phyloP scores from a whole-genome alignment of 257 asterid genomes.

The Nicotiana paniculata region DNA sequence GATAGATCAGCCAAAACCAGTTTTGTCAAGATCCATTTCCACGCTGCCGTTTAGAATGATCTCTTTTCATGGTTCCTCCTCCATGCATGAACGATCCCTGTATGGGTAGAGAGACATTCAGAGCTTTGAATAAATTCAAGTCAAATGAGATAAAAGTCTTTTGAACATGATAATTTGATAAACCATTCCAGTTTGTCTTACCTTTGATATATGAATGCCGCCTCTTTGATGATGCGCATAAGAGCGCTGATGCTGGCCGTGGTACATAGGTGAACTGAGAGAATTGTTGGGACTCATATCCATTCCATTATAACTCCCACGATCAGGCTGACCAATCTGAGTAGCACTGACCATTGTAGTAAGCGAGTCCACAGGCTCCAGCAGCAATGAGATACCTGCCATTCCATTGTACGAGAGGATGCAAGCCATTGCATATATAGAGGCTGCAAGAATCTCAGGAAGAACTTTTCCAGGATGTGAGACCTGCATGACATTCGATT shows the following conservation, averaged over 20 bases:
- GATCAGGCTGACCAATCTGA: constrained; percentile 21
- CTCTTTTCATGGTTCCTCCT: constrained; percentile 6
- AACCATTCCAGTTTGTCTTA: not conserved
- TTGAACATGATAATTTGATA: constrained; percentile 7
- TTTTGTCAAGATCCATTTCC: constrained; percentile 14
- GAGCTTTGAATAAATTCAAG: constrained; percentile 2
- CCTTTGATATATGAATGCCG: not conserved
- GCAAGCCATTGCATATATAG: constrained; percentile 49
- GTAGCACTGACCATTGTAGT: constrained; percentile 41
- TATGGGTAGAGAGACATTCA: not conserved
- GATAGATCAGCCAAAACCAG: not conserved
- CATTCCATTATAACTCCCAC: constrained; percentile 1
- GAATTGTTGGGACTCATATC: constrained; percentile 19
- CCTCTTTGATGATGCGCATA: constrained; percentile 14
- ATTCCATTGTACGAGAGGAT: constrained; percentile 62
- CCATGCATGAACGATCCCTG: constrained; percentile 1
- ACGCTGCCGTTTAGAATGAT: constrained; percentile 17
- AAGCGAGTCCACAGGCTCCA: constrained; percentile 30
- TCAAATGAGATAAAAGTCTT: not conserved
- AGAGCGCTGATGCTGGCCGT: constrained; percentile 4
- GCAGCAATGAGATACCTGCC: constrained; percentile 42
- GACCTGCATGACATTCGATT: constrained; percentile 33
- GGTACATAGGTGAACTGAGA: constrained; percentile 26
- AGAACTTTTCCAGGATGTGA: constrained; percentile 49
- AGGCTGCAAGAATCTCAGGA: constrained; percentile 60